These are phyloP conservation scores for Chaetomiaceae sp. DNA, from an alignment of 2,329 filamentous ascomycete genomes.

Conservation along the genomic window DNA sequence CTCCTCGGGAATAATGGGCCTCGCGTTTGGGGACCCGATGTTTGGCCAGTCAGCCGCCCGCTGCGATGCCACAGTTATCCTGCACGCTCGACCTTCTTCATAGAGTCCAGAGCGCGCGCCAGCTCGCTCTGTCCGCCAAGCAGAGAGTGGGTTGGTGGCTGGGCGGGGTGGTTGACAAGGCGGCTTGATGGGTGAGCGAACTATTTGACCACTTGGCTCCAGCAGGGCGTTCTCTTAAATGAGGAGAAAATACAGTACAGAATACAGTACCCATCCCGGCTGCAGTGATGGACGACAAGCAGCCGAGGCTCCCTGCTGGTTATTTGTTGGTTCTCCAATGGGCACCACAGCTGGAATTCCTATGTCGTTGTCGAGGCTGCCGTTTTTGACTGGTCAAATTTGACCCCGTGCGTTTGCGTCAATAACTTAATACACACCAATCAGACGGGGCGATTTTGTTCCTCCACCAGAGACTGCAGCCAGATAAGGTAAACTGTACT, in stretches of 20 bases:
- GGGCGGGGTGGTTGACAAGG: neutral
- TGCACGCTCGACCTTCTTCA: neutral
- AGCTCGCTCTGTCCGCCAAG: conserved; percentile 2
- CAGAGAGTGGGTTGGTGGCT: neutral
- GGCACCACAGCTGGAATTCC: too few species aligned
- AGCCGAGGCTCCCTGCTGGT: neutral
- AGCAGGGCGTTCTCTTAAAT: conserved; percentile 4
- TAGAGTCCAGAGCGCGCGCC: neutral
- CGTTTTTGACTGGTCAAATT: too few species aligned
- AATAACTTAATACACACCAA: too few species aligned
- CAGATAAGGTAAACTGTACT: too few species aligned
- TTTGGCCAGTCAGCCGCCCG: conserved; percentile 1
- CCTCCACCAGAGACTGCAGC: too few species aligned
- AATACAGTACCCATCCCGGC: too few species aligned
- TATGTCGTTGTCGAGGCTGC: too few species aligned
- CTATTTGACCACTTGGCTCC: conserved; percentile 23
- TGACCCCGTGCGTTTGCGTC: too few species aligned
- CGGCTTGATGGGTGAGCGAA: neutral
- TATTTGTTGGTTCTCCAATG: too few species aligned
- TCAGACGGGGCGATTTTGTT: too few species aligned
- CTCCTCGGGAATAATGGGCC: neutral
- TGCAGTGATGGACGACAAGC: neutral
- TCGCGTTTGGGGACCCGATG: neutral
- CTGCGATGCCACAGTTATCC: neutral
- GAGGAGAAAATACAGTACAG: neutral